phyloP scores from a whole-genome alignment of 2,329 filamentous ascomycete genomes.

The Aspergillus felis region DNA sequence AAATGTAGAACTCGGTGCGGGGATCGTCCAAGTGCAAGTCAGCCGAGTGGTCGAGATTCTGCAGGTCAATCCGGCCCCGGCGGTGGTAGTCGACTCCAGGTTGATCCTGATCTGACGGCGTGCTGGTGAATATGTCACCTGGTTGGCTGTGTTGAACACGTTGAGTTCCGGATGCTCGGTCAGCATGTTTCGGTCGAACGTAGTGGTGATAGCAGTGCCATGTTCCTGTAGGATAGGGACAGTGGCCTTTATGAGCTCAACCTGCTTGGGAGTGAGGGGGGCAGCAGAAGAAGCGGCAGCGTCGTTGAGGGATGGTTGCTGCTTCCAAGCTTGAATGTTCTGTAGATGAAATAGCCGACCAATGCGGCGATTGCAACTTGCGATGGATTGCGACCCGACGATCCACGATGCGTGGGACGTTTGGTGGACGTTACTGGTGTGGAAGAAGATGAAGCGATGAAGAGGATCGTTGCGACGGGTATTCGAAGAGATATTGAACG shows the following conservation, averaged over 20 bases:
- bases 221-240: conserved; percentile 32
- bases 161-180: too few species aligned
- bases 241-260: conserved; percentile 64
- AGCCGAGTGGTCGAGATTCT: conserved; percentile 48
- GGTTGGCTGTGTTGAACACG: too few species aligned
- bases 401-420: neutral
- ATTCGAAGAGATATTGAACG: too few species aligned
- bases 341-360: neutral
- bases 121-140: conserved; percentile 54
- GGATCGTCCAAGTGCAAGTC: conserved; percentile 55
- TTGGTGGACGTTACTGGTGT: too few species aligned
- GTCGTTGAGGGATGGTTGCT: neutral
- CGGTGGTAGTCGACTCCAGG: conserved; percentile 58
- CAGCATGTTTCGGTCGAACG: too few species aligned
- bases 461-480: too few species aligned
- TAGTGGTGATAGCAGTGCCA: too few species aligned
- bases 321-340: neutral
- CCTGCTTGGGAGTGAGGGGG: conserved; percentile 58
- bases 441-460: too few species aligned
- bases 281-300: neutral
- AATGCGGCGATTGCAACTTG: neutral
- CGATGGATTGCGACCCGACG: neutral
- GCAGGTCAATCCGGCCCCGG: conserved; percentile 57
- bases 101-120: conserved; percentile 44
- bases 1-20: conserved; percentile 65